Conservation (phyloP, 139 green algal genomes). For the Desmodesmus armatus region DNA sequence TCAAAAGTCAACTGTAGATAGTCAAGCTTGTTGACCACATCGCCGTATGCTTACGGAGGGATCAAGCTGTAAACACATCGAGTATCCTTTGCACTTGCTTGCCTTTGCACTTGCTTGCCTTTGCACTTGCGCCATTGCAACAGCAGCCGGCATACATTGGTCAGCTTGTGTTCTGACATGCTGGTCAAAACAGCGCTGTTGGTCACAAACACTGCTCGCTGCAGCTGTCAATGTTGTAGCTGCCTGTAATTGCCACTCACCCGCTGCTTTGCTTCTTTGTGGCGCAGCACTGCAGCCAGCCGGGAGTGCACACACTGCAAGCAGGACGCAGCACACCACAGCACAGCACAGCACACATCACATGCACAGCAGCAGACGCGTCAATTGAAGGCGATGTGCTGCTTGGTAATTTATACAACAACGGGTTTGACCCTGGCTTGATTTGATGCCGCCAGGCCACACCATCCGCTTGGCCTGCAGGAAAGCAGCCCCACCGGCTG, state of each 20-base stretch:
- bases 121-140: background rate
- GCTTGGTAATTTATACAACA: no score
- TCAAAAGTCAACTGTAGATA: no score
- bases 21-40: no score
- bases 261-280: background rate
- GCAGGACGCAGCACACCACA: background rate
- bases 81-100: no score
- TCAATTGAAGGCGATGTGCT: background rate
- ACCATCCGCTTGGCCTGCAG: no score
- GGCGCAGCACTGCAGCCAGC: slow-evolving; percentile 25
- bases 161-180: background rate
- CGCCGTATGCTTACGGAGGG: no score
- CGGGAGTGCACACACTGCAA: slow-evolving; percentile 40
- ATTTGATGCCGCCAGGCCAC: no score
- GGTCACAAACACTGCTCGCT: background rate
- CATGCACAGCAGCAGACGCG: background rate
- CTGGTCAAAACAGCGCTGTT: background rate
- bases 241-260: background rate
- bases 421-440: no score
- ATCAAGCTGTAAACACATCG: no score
- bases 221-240: background rate
- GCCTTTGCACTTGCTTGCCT: background rate
- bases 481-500: no score
- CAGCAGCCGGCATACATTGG: background rate
- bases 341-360: background rate